Conservation (phyloP, 495 filamentous ascomycete species). For the Hypoxylon rickii region DNA sequence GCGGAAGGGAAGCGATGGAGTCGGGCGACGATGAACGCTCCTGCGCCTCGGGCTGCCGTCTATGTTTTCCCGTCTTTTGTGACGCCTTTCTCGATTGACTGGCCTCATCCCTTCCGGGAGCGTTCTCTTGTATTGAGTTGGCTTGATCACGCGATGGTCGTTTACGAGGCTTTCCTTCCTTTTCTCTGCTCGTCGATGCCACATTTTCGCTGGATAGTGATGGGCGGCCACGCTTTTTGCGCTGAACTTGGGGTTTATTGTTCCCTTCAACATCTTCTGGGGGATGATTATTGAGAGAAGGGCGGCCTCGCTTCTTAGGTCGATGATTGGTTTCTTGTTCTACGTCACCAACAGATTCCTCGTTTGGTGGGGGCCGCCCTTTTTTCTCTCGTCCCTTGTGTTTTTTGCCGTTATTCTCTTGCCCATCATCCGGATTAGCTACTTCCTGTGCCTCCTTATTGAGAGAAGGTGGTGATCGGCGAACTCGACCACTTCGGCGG, state of each 20-base stretch:
- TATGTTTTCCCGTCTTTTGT: slow-evolving; percentile 5
- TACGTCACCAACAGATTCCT: slow-evolving; percentile 3
- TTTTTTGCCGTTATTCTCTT: slow-evolving; percentile 2
- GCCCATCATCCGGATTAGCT: slow-evolving; percentile 1
- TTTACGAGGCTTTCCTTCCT: slow-evolving; percentile 6
- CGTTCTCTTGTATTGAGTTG: slow-evolving; percentile 5
- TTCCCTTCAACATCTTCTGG: slow-evolving; percentile 12
- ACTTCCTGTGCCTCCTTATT: slow-evolving; percentile 1
- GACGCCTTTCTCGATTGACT: slow-evolving; percentile 7
- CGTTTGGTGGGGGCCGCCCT: slow-evolving; percentile 5
- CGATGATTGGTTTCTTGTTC: slow-evolving; percentile 9
- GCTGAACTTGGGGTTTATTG: slow-evolving; percentile 6
- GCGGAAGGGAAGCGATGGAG: slow-evolving; percentile 21
- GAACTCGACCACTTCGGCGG: slow-evolving; percentile 30
- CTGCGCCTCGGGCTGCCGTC: slow-evolving; percentile 19
- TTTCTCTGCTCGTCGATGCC: slow-evolving; percentile 7
- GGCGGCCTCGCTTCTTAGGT: slow-evolving; percentile 29
- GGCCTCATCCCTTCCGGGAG: slow-evolving; percentile 1
- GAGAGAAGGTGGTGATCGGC: slow-evolving; percentile 6
- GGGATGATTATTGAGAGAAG: slow-evolving; percentile 25
- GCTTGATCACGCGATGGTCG: slow-evolving; percentile 12
- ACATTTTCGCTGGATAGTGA: slow-evolving; percentile 8
- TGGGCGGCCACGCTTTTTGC: slow-evolving; percentile 26
- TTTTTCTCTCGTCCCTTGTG: slow-evolving; percentile 14
- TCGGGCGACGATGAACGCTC: slow-evolving; percentile 32